Base-by-base conservation (phyloP, 2,329 filamentous ascomycete species). In the Ciborinia camelliae region DNA sequence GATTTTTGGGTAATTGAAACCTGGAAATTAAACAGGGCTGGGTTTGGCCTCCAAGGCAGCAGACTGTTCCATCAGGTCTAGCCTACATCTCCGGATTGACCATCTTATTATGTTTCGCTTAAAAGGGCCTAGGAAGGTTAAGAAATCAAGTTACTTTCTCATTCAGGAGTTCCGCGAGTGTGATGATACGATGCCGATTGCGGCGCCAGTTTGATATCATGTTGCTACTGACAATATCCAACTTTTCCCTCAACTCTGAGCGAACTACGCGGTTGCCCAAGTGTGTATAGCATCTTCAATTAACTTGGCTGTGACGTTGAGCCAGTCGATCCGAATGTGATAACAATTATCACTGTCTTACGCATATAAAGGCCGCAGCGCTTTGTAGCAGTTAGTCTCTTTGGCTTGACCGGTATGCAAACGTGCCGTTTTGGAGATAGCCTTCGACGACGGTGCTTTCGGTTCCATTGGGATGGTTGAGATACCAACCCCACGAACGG, bases 321-420 rank as follows among this genome's bases (percentile, higher is more conserved):
- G 91, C 96, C 96, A 99, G 75, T 97, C 94, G 35, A 99, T 88
- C 39, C 95, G 90, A 67, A 99, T 91, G 75, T 99, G 95, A 76
- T 97, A 99, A 79, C 95, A 99, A 74, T 96, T 97, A 75, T 98
- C 95, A 0, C n/a, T n/a, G n/a, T n/a, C n/a, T n/a, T n/a, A n/a
- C n/a, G n/a, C n/a, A n/a, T n/a, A n/a, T n/a, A n/a, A n/a, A n/a
- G n/a, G n/a, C n/a, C n/a, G n/a, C n/a, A n/a, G n/a, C n/a, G n/a
- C n/a, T n/a, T n/a, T n/a, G n/a, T n/a, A n/a, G n/a, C n/a, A n/a
- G n/a, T n/a, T n/a, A n/a, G n/a, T n/a, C n/a, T n/a, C n/a, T n/a
- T n/a, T n/a, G n/a, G 55, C 79, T 76, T 39, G 76, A 78, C 2
- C 84, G 78, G 70, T 88, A 89, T 1, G 80, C 81, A 68, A 84